Conservation (phyloP, 2,329 filamentous ascomycete genomes). For the Mycosphaerella arachidis region DNA sequence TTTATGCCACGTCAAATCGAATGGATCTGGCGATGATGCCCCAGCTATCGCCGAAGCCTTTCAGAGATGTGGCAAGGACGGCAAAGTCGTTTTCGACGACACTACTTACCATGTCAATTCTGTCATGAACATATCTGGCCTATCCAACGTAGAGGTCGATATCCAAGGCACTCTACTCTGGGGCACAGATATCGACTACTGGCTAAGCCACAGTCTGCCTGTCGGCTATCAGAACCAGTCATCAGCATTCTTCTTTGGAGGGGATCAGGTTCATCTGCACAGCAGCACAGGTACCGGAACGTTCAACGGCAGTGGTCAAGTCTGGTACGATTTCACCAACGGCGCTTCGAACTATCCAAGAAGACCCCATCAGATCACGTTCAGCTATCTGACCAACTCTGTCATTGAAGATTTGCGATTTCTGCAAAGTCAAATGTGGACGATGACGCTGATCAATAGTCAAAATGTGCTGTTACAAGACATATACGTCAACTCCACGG, state of each 20-base stretch:
- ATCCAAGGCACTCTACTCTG: slow-evolving; percentile 46
- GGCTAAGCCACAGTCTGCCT: slow-evolving; percentile 48
- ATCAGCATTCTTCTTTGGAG: slow-evolving; percentile 53
- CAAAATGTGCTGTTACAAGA: slow-evolving; percentile 46
- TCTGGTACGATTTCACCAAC: slow-evolving; percentile 50
- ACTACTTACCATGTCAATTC: slow-evolving; percentile 47
- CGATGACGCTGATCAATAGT: slow-evolving; percentile 50
- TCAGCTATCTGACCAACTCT: slow-evolving; percentile 47
- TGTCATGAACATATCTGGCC: slow-evolving; percentile 47
- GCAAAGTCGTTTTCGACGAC: slow-evolving; percentile 49
- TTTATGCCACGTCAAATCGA: slow-evolving; percentile 7
- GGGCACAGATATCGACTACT: slow-evolving; percentile 46
- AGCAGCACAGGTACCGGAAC: slow-evolving; percentile 49
- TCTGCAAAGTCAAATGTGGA: slow-evolving; percentile 57
- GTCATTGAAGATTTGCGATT: slow-evolving; percentile 48
- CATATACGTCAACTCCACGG: slow-evolving; percentile 46
- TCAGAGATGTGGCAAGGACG: slow-evolving; percentile 45
- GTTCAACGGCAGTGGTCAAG: slow-evolving; percentile 56
- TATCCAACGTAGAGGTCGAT: slow-evolving; percentile 47
- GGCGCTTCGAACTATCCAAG: slow-evolving; percentile 45
- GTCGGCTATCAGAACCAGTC: slow-evolving; percentile 55
- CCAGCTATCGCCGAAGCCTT: slow-evolving; percentile 51
- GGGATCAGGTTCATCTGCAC: slow-evolving; percentile 47
- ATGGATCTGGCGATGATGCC: slow-evolving; percentile 41
- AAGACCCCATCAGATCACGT: slow-evolving; percentile 51